Base-by-base conservation (phyloP, 495 filamentous ascomycete species). In the Penicillium cinerascens region DNA sequence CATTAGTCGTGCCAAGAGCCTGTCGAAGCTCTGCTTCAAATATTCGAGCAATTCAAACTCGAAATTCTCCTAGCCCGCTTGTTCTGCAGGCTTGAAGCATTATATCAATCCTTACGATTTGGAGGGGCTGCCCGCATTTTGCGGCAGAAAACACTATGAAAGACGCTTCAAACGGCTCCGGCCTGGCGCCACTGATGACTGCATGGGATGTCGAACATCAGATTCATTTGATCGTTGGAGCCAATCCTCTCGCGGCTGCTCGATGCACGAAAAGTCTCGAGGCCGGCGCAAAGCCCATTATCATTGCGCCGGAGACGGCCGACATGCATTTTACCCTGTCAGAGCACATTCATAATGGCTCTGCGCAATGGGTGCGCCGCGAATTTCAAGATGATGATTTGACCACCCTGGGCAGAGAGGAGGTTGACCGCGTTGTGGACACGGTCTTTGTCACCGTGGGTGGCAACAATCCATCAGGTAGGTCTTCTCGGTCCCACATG, bases 371-470 rank as follows among this genome's bases (percentile, higher is more conserved):
- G 86, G 50, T 93, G 7, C 72, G 79, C 52, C 80, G 84, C 29
- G 68, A 74, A 0, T 96, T 96, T 51, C 57, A 76, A 35, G 84
- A 90, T n/a, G 71, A 76, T n/a, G 87, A 97, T 63, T 66, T 96
- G 37, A 86, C 80, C 33, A 84, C 68, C 9, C 68, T 95, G 22
- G 93, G 93, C 15, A 81, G 95, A 48, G 78, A 83, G 51, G 89
- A 96, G 46, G 85, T 95, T 7, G 82, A 84, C 56, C 58, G 68
- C 42, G 82, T 96, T 2, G 92, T 95, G 11, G 93, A 98, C 66
- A 85, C 85, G 42, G 95, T 97, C 23, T 97, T 97, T 66, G 86
- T 98, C 42, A 96, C 92, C 2, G 69, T 76, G 10, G 76, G 80
- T 26, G 74, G 78, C 20, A 77, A 71, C 44, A 70, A 83, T 54